These are phyloP conservation scores for Astragalus membranaceus DNA, from an alignment of 306 rosid species.

Conservation along the genomic window DNA sequence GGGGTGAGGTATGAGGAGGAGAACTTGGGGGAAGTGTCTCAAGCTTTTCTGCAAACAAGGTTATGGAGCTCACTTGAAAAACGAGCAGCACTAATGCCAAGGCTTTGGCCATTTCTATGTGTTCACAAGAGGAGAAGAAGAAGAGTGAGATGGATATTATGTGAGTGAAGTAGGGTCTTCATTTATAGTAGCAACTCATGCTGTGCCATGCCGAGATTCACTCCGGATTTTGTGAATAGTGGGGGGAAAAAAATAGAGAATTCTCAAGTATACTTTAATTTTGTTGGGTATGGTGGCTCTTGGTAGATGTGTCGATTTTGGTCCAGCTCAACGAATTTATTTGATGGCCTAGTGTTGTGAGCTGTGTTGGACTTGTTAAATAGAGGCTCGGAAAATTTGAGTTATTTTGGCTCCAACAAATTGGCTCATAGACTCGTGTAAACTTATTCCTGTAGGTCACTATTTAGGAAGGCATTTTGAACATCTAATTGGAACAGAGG, in stretches of 20 bases:
- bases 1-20: conserved; percentile 17
- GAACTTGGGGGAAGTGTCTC: conserved; percentile 24
- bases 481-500: too few relatives aligned
- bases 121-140: neutral
- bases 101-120: conserved; percentile 1
- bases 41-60: conserved; percentile 9
- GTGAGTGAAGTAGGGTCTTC: neutral
- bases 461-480: too few relatives aligned
- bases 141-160: neutral
- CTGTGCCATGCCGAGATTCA: conserved; percentile 12
- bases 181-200: conserved; percentile 39
- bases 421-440: too few relatives aligned
- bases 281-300: too few relatives aligned
- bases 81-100: neutral
- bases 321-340: too few relatives aligned
- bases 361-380: too few relatives aligned
- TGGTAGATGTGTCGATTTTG: too few relatives aligned
- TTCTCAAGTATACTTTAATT: too few relatives aligned
- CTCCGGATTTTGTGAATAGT: conserved; percentile 18
- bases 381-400: too few relatives aligned
- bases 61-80: conserved; percentile 15
- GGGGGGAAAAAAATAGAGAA: neutral
- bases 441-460: too few relatives aligned
- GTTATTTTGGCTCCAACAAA: too few relatives aligned
- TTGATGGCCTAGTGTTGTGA: too few relatives aligned